Evolutionary conservation across 2,329 filamentous ascomycete species (phyloP).

Genomic region (Pseudopyricularia javanii): DNA sequence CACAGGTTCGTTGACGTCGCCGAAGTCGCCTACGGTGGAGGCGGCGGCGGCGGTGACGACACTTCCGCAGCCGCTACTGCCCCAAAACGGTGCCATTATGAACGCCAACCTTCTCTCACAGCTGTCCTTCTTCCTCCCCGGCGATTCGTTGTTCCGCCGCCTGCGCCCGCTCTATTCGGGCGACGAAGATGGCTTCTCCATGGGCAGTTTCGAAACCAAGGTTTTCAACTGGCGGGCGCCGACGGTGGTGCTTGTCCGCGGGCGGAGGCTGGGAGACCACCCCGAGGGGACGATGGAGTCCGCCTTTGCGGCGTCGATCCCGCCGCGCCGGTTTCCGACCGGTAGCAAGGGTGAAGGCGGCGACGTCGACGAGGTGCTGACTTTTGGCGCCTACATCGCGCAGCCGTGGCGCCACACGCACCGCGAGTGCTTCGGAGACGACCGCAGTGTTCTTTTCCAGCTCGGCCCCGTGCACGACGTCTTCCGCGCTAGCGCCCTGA

Average conservation of each 20-base stretch:
- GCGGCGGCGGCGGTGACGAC: constrained; percentile 5
- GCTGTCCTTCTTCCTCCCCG: constrained; percentile 60
- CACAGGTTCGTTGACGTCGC: neutral
- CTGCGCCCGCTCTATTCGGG: constrained; percentile 60
- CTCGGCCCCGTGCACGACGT: constrained; percentile 61
- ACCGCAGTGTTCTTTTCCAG: constrained; percentile 56
- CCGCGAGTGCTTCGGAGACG: constrained; percentile 55
- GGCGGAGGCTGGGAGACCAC: constrained; percentile 41
- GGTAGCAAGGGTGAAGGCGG: constrained; percentile 21
- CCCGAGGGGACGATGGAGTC: constrained; percentile 38
- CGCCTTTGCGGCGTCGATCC: constrained; percentile 48
- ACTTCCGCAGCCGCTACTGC: constrained; percentile 32
- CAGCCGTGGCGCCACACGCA: constrained; percentile 59
- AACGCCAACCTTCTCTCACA: constrained; percentile 54
- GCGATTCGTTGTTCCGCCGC: constrained; percentile 49
- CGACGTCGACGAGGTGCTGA: constrained; percentile 27
- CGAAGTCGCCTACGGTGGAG: constrained; percentile 1
- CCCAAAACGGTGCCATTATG: constrained; percentile 47
- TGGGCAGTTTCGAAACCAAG: constrained; percentile 63
- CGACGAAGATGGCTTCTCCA: constrained; percentile 59
- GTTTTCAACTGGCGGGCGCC: constrained; percentile 70
- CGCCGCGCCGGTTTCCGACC: constrained; percentile 46
- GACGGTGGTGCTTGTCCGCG: constrained; percentile 58
- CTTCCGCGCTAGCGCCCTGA: constrained; percentile 51
- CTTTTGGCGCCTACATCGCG: constrained; percentile 55